These are phyloP conservation scores for Botryosphaeria dothidea DNA, from an alignment of 2,329 filamentous ascomycete genomes.

Conservation along the genomic window DNA sequence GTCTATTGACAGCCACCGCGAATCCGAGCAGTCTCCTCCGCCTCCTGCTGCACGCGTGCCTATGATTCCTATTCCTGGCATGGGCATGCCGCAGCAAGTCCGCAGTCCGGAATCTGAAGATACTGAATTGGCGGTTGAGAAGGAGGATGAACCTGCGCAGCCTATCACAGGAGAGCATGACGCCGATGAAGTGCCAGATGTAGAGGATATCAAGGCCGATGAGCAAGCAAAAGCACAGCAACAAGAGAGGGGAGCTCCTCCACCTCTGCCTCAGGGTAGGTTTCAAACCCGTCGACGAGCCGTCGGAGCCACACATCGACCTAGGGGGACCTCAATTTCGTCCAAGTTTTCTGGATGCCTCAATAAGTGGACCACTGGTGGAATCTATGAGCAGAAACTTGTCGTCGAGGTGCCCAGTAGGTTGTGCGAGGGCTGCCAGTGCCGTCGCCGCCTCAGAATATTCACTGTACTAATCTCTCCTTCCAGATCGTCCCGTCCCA, in stretches of 20 bases:
- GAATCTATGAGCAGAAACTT: conserved; percentile 37
- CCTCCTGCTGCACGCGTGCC: conserved; percentile 47
- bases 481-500: conserved; percentile 42
- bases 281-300: conserved; percentile 39
- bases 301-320: conserved; percentile 23
- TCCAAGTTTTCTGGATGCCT: conserved; percentile 28
- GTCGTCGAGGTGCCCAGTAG: conserved; percentile 41
- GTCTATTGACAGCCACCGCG: conserved; percentile 34
- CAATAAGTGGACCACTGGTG: conserved; percentile 36
- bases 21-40: conserved; percentile 10
- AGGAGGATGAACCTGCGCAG: conserved; percentile 50
- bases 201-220: conserved; percentile 54
- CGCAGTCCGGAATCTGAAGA: conserved; percentile 50
- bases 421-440: conserved; percentile 23
- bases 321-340: conserved; percentile 28
- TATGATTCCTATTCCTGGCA: conserved; percentile 68
- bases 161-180: conserved; percentile 44
- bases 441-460: neutral
- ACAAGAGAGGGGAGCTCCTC: conserved; percentile 37
- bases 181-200: conserved; percentile 53
- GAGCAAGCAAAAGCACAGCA: conserved; percentile 42
- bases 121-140: conserved; percentile 47
- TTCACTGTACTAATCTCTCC: neutral
- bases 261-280: conserved; percentile 56
- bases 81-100: conserved; percentile 56